Conservation (phyloP, 1,284 basidiomycete species). For the Ustilago lituana region DNA sequence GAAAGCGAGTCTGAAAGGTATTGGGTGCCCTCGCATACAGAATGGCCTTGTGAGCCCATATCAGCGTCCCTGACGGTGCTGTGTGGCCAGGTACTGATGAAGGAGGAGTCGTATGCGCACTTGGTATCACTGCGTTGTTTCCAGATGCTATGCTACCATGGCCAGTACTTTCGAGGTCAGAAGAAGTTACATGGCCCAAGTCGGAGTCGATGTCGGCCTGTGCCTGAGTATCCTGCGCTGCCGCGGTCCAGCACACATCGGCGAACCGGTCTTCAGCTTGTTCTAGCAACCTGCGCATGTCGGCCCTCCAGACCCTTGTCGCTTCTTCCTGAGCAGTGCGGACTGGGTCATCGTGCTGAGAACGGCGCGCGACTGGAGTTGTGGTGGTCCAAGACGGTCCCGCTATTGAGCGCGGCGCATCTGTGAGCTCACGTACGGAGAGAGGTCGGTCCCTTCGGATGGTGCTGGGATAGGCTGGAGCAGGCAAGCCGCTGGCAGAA, state of each 20-base stretch:
- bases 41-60: constrained; percentile 94
- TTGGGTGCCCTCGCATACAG: constrained; percentile 84
- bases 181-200: constrained; percentile 3
- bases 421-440: not conserved
- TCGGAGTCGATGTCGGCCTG: constrained; percentile 17
- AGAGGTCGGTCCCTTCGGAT: not conserved
- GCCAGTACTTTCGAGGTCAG: not conserved
- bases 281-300: constrained; percentile 47
- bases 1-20: constrained; percentile 69
- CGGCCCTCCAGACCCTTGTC: constrained; percentile 46
- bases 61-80: constrained; percentile 14
- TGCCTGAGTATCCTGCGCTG: constrained; percentile 1
- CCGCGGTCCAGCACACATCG: constrained; percentile 58
- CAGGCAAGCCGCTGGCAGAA: not conserved
- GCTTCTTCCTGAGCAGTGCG: constrained; percentile 43
- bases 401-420: not conserved
- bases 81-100: constrained; percentile 14
- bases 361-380: not conserved
- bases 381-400: constrained; percentile 9
- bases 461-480: not conserved
- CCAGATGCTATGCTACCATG: not conserved
- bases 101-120: not conserved
- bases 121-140: constrained; percentile 6
- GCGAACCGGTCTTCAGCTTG: constrained; percentile 54
- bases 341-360: constrained; percentile 23